Percentiles rank a stretch among this genome's conserved stretches.
phyloP scores from a whole-genome alignment of 306 rosid species.

The Fragaria vesca region DNA sequence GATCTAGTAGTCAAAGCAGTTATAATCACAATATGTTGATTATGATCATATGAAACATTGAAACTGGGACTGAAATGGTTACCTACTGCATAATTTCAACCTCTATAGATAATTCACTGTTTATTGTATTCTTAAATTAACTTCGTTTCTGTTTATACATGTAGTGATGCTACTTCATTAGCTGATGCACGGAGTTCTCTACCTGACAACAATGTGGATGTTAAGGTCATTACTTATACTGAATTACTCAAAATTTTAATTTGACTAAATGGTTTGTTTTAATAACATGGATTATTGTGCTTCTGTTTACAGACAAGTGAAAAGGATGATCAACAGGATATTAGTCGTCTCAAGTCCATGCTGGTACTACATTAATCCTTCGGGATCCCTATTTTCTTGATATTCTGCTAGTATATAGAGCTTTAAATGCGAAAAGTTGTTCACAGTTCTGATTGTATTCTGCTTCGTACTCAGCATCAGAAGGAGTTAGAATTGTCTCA shows the following conservation, averaged over 20 bases:
- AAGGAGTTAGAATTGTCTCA: conserved; percentile 78
- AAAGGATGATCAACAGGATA: conserved; percentile 52
- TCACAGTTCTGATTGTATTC: conserved; percentile 21
- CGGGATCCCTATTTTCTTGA: conserved; percentile 16
- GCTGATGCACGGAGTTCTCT: conserved; percentile 41
- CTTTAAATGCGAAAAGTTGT: conserved; percentile 4
- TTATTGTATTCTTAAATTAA: conserved; percentile 24
- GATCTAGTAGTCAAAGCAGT: background rate
- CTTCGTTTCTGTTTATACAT: conserved; percentile 21
- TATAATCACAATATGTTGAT: background rate
- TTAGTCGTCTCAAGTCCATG: conserved; percentile 67
- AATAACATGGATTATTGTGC: background rate
- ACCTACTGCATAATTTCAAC: background rate
- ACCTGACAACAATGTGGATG: conserved; percentile 36
- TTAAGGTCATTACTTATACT: conserved; percentile 48
- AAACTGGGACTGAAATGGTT: background rate
- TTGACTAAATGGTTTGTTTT: conserved; percentile 4
- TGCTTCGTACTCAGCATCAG: conserved; percentile 54
- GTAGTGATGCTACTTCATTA: conserved; percentile 50
- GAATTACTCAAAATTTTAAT: conserved; percentile 14
- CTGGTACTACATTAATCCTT: conserved; percentile 56
- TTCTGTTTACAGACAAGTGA: conserved; percentile 49
- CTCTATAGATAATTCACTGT: background rate
- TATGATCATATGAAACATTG: background rate
- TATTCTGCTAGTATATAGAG: conserved; percentile 12